phyloP scores from a whole-genome alignment of 2,329 filamentous ascomycete genomes.

The Apiospora pterosperma region DNA sequence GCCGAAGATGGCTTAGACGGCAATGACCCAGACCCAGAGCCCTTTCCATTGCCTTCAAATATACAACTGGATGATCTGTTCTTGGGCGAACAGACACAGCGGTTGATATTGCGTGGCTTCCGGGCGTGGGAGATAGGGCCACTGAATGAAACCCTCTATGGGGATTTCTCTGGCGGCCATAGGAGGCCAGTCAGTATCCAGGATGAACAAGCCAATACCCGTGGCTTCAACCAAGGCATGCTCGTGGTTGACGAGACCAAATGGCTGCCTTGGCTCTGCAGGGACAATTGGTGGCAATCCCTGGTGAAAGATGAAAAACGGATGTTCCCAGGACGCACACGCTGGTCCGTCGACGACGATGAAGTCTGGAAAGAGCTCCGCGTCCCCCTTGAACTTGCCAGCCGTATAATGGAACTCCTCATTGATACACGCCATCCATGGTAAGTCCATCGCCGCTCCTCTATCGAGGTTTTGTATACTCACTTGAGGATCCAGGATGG shows the following conservation, averaged over 20 bases:
- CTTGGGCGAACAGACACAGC: background rate
- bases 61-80: background rate
- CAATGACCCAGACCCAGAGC: background rate
- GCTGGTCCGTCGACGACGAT: background rate
- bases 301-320: background rate
- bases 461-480: background rate
- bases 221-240: background rate
- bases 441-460: background rate
- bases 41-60: background rate
- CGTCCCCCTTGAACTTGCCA: background rate
- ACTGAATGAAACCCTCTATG: background rate
- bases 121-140: background rate
- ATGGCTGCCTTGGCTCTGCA: background rate
- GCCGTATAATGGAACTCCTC: background rate
- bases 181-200: background rate
- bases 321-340: background rate
- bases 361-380: background rate
- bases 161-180: background rate
- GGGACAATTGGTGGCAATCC: background rate
- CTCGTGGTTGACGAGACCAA: background rate
- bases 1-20: background rate
- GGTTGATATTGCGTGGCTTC: background rate
- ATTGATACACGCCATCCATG: background rate
- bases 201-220: background rate
- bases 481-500: background rate